Evolutionary conservation across 148 eudicot species (phyloP).

Genomic region (Chenopodium suecicum): DNA sequence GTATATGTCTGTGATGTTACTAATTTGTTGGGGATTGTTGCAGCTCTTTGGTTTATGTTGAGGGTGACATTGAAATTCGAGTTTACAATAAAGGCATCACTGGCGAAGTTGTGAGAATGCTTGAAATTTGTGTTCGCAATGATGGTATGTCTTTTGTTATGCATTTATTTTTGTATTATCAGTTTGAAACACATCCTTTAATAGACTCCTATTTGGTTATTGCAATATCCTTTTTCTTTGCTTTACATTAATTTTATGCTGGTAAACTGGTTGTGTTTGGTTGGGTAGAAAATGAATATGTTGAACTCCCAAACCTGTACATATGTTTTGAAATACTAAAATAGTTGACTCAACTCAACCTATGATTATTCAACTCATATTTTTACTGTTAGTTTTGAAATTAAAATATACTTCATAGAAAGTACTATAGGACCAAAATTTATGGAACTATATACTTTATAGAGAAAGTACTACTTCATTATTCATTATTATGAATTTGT

Average conservation of each 20-base stretch:
- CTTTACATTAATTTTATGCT: too few relatives aligned
- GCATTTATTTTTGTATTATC: too few relatives aligned
- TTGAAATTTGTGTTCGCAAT: conserved; percentile 81
- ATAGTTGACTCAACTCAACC: background rate
- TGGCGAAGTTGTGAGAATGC: conserved; percentile 69
- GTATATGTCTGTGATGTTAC: conserved; percentile 6
- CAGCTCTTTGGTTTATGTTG: conserved; percentile 94
- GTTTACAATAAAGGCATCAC: conserved; percentile 70
- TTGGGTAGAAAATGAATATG: too few relatives aligned
- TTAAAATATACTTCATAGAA: too few relatives aligned
- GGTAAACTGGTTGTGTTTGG: too few relatives aligned
- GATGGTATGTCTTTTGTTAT: conserved; percentile 57
- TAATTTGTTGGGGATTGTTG: conserved; percentile 29
- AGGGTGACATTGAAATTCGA: conserved; percentile 94
- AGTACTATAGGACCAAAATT: background rate
- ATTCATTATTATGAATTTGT: background rate
- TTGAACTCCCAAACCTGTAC: background rate
- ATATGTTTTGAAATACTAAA: background rate
- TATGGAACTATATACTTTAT: too few relatives aligned
- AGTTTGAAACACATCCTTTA: too few relatives aligned
- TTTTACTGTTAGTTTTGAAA: too few relatives aligned
- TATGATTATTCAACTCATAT: background rate
- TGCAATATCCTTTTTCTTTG: too few relatives aligned
- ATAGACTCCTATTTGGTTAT: too few relatives aligned
- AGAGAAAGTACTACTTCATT: background rate